Evolutionary conservation across 441 rosid genomes (phyloP), one percentile per base, ranked within the genome.

Genomic region (Populus tomentosa): DNA sequence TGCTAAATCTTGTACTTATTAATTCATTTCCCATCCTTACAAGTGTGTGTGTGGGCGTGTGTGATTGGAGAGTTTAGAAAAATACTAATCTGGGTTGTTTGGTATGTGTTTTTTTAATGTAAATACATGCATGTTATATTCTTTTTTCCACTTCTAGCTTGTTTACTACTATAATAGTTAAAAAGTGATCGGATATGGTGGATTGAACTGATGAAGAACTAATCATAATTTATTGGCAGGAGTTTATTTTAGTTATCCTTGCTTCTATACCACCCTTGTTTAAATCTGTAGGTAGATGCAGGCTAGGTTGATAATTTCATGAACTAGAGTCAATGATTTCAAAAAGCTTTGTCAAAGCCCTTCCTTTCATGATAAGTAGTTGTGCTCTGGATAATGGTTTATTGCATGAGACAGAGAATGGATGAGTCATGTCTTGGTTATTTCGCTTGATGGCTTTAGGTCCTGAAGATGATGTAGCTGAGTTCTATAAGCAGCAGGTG

Each of bases 401-500:
- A 46, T 46, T 46, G 50, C 50, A 3, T 14, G 56, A 13, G 56
- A 35, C 56, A 21, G 65, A 32, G 53, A 42, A 18, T 30, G 69
- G 23, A 32, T 9, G 71, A 73, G 7, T 65, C 50, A 10, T 20
- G 32, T 73, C 56, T 75, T 28, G 69, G 20, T 67, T 42, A 2
- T 77, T 75, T 70, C 73, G 33, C 28, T 79, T 78, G 78, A 30
- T 65, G 80, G 74, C 70, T 85, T 72, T 82, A 94, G 98, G 95
- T 80, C 84, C 93, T 1, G 98, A 91, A 78, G 98, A 95, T 79
- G 77, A 85, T 77, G 92, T 95, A 71, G 98, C 98, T 1, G 98
- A 89, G 76, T 95, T 90, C 85, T 95, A 95, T 82, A 97, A 93
- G 87, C 98, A 95, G 84, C 98, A 95, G 82, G 94, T 87, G 70